Evolutionary conservation across 176 grass and related monocot genomes (phyloP), one percentile per base, ranked within the genome.

Genomic region (Zea mays): DNA sequence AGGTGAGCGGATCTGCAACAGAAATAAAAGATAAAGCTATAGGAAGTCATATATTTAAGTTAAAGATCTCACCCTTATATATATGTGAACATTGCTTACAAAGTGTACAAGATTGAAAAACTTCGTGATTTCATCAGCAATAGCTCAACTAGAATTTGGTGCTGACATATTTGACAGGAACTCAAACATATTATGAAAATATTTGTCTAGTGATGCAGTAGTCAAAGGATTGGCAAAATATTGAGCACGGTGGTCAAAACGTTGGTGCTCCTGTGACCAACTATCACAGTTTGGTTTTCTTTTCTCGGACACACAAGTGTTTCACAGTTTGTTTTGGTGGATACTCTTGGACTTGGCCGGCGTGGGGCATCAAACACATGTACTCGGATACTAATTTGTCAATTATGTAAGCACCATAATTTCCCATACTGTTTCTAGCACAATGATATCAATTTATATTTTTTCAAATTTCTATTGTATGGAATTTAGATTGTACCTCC

Each of bases 1-100:
- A 74, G 95, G 95, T 69, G 85, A 80, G 33, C 87, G 41, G 51
- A 98, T 77, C 95, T 98, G 87, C 76, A 85, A 75, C 45, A 79
- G 35, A 73, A 79, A 82, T 43, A 39, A 87, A 27, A 58, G 41
- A 83, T 50, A 62, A 75, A 73, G 10, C 72, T 57, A 48, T 62
- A 20, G 37, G 33, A 13, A 58, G 79, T 69, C 38, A 20, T 19
- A 38, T 61, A 74, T 38, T 62, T 11, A 67, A 75, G 19, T 60
- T 7, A 48, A 38, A 7, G 15, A 62, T 41, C 54, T 63, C 36
- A 78, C 35, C 45, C 14, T 21, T 33, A 27, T 27, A 27, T 27
- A 72, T 41, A 83, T 3, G 39, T 63, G 36, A 70, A 77, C 37
- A 52, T 35, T 15, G 13, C 4, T 50, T 61, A 69, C 50, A 5